Evolutionary conservation across 306 rosid species (phyloP).

Genomic region (Dalbergia cochinchinensis): DNA sequence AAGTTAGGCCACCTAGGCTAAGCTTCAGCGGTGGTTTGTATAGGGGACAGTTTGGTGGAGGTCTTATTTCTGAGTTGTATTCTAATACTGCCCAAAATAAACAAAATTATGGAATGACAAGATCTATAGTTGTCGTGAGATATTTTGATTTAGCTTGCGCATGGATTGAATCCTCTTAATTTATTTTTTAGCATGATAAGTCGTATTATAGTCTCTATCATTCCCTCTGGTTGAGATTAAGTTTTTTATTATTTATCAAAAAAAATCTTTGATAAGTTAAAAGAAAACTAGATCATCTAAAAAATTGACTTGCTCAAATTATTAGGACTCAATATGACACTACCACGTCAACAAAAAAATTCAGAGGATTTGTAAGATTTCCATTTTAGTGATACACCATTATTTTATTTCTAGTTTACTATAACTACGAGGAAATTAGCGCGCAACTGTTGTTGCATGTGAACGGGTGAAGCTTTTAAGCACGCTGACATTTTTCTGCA

Average conservation of each 20-base stretch:
- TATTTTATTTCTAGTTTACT: background rate
- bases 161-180: too few relatives aligned
- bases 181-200: too few relatives aligned
- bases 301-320: too few relatives aligned
- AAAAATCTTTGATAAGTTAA: too few relatives aligned
- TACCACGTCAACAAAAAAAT: too few relatives aligned
- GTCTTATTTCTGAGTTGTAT: constrained; percentile 10
- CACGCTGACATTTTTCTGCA: background rate
- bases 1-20: background rate
- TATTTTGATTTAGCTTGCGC: background rate
- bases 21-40: background rate
- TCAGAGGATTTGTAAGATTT: background rate
- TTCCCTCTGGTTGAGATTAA: too few relatives aligned
- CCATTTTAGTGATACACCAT: background rate
- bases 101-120: background rate
- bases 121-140: background rate
- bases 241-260: too few relatives aligned
- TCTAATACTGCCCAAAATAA: background rate
- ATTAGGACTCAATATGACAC: too few relatives aligned
- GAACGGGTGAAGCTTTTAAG: background rate
- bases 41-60: background rate
- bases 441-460: background rate
- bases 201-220: too few relatives aligned
- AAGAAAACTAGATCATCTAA: too few relatives aligned
- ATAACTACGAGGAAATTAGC: background rate